Base-by-base conservation (phyloP, 176 grass and related monocot genomes). In the Avena sativa region DNA sequence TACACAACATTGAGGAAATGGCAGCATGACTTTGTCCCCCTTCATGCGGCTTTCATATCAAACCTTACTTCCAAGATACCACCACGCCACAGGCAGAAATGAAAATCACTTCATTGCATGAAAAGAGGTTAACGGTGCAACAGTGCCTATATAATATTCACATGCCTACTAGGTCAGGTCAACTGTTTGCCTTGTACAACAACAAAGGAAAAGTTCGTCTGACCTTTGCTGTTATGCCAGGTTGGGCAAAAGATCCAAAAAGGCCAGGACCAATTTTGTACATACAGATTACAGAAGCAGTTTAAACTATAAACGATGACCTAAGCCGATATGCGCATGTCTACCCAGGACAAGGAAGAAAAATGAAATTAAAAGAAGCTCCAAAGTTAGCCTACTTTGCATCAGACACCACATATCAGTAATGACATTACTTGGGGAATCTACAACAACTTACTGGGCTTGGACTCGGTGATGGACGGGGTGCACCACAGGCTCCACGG, bases 381-480 rank as follows among this genome's bases (percentile, higher is more conserved):
- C 46, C 52, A 46, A 9, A 60, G 10, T 82, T 61, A 20, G 46
- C 38, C 49, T 61, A 44, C 71, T 81, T 63, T 76, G 62, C 17
- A 44, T 44, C 28, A 66, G 84, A 84, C 89, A 84, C 81, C 71
- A 74, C 13, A 84, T 19, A 87, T 81, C 79, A 91, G 30, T 90
- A 83, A 90, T 86, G 79, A 80, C 85, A 88, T 88, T 79, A 90
- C 77, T 81, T 57, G 40, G 81, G 88, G 9, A 88, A 85, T 91
- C 90, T 88, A 91, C 72, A 63, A 87, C 78, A 86, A 86, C 87
- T 92, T 90, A 98, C 96, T 77, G 88, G 96, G 89, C 96, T 94
- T 74, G 89, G 92, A 89, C 96, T 95, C 86, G 88, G 79, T 81
- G 96, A 94, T 17, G 96, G 96, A 67, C 96, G 90, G 64, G 91